Evolutionary conservation across 2,329 filamentous ascomycete species (phyloP).

Genomic region (Daldinia sp.): DNA sequence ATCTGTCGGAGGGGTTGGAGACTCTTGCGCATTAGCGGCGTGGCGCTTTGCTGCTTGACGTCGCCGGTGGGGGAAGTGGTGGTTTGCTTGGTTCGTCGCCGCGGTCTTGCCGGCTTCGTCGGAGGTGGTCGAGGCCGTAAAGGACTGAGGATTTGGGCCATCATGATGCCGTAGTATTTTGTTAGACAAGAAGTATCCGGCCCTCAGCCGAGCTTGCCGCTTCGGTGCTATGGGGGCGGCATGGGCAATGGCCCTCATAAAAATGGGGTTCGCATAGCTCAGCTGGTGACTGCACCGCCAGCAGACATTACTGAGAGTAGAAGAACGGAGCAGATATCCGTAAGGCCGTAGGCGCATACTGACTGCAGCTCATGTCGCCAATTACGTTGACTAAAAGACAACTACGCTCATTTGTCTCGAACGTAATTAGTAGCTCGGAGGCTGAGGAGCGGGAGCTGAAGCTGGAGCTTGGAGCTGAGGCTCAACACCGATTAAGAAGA

Average conservation of each 20-base stretch:
- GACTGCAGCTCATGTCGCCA: conserved; percentile 49
- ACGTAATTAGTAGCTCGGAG: background rate
- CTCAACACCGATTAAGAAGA: background rate
- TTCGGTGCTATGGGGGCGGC: conserved; percentile 31
- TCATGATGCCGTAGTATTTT: conserved; percentile 28
- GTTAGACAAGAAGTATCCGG: conserved; percentile 51
- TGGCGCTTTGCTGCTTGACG: conserved; percentile 46
- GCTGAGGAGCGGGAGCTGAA: too few species aligned
- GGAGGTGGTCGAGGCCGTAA: conserved; percentile 7
- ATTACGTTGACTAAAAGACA: conserved; percentile 23
- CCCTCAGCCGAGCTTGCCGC: conserved; percentile 43
- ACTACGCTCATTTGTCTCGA: conserved; percentile 17
- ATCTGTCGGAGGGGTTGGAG: conserved; percentile 11
- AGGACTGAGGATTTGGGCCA: conserved; percentile 13
- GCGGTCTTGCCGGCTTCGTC: conserved; percentile 15
- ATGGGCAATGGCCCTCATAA: conserved; percentile 24
- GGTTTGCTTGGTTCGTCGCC: conserved; percentile 28
- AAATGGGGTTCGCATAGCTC: conserved; percentile 14
- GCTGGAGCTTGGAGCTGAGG: background rate
- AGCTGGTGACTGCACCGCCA: conserved; percentile 48
- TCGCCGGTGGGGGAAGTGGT: conserved; percentile 47
- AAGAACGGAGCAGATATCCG: conserved; percentile 47
- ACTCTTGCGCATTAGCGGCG: conserved; percentile 5
- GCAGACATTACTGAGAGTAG: conserved; percentile 48
- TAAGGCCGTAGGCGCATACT: conserved; percentile 52